Conservation (phyloP, 345 rosid genomes). For the Erysimum cheiranthoides region DNA sequence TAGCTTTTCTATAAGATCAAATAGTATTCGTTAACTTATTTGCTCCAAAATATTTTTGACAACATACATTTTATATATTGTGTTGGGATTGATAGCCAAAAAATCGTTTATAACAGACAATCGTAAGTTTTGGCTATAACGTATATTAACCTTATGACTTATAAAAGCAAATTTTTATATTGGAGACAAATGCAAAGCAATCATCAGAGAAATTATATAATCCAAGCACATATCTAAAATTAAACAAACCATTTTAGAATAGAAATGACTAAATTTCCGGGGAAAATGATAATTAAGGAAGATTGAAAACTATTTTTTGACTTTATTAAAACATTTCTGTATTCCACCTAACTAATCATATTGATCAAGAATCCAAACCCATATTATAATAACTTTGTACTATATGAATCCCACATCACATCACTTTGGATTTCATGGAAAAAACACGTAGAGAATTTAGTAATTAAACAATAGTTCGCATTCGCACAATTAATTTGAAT, state of each 20-base stretch:
- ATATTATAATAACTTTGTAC: not conserved
- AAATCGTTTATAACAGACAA: not conserved
- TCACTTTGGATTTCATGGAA: conserved; percentile 19
- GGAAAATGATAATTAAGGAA: not conserved
- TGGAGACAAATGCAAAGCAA: not conserved
- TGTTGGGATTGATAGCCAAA: not conserved
- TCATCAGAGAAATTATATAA: not conserved
- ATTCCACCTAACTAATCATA: conserved; percentile 18
- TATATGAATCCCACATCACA: conserved; percentile 35
- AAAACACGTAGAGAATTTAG: not conserved
- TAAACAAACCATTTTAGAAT: not conserved
- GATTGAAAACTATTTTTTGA: not conserved
- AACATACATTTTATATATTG: not conserved
- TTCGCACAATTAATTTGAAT: conserved; percentile 25
- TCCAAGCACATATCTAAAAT: not conserved
- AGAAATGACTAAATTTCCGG: not conserved
- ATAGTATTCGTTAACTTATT: no score
- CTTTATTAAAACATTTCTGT: not conserved
- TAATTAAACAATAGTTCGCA: conserved; percentile 19
- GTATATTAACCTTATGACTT: not conserved
- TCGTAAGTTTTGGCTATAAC: not conserved
- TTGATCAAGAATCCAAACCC: conserved; percentile 16
- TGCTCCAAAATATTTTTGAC: not conserved
- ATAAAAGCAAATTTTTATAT: not conserved
- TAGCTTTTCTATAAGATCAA: no score